Base-by-base conservation (phyloP, 1,284 basidiomycete genomes). In the Ustilago xerochloae region DNA sequence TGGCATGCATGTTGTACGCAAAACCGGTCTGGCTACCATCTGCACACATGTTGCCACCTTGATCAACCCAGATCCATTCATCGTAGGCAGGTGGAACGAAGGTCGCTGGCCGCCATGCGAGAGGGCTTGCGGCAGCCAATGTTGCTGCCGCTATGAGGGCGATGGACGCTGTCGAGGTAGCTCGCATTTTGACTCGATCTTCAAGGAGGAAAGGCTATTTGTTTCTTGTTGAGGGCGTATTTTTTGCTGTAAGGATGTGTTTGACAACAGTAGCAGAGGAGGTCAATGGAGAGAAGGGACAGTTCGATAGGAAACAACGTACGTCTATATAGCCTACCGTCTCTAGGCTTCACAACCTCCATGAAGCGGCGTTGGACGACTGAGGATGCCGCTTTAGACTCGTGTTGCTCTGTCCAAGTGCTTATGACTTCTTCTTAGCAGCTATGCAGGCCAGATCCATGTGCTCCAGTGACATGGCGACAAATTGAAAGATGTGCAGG, bases 21-120 rank as follows among this genome's bases (percentile, higher is more conserved):
- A 52, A 58, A 16, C 66, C 66, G 3, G 60, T 59, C 16, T 32
- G 50, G 32, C 66, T 69, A 10, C 66, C 66, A 28, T 69, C 56
- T 16, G 66, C 66, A 20, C 66, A 69, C n/a, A 54, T 20, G 29
- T 49, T 69, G 38, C 38, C 51, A 24, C 29, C 38, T n/a, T 38
- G 32, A 18, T 63, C 51, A 3, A 46, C 39, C 66, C 66, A 69
- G 16, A 63, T 46, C 66, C 66, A 69, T 2, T 45, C 55, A 29
- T 69, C 60, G 32, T 53, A 69, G 20, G 41, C 63, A 8, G 57
- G 28, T 15, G 63, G 63, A 4, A 39, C 26, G 12, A 60, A 56
- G 6, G 20, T 6, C 9, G 38, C 4, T 24, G 33, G 48, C 15
- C 41, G 52, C 35, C 39, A 30, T 13, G 15, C n/a, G 48, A 66